Evolutionary conservation across 2,329 filamentous ascomycete species (phyloP).

Genomic region (Botrytis deweyae): DNA sequence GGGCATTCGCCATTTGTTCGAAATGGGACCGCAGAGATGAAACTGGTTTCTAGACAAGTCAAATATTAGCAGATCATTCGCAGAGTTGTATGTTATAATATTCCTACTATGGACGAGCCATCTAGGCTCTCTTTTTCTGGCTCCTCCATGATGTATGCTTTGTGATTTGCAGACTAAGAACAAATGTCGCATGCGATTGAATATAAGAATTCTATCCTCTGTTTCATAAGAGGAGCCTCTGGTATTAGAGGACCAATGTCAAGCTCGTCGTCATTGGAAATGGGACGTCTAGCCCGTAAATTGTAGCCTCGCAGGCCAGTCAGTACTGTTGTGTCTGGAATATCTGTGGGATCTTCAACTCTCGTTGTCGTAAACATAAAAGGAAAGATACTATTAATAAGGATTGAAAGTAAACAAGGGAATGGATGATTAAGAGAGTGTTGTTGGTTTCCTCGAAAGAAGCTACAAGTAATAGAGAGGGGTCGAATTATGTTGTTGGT

Average conservation of each 20-base stretch:
- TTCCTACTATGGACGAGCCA: constrained; percentile 70
- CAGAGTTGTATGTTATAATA: not conserved
- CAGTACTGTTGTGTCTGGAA: constrained; percentile 8
- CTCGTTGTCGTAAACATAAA: constrained; percentile 9
- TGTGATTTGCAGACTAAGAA: not conserved
- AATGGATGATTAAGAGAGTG: constrained; percentile 19
- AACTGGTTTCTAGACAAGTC: constrained; percentile 65
- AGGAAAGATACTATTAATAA: constrained; percentile 9
- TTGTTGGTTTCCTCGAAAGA: not conserved
- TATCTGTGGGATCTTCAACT: not conserved
- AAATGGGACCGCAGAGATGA: constrained; percentile 80
- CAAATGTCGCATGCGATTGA: constrained; percentile 12
- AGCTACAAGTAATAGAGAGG: constrained; percentile 10
- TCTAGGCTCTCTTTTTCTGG: constrained; percentile 61
- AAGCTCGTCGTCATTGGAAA: constrained; percentile 23
- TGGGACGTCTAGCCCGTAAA: constrained; percentile 15
- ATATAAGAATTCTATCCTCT: not conserved
- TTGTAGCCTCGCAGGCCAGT: constrained; percentile 14
- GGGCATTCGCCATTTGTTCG: constrained; percentile 66
- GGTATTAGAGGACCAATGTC: constrained; percentile 18
- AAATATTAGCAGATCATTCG: constrained; percentile 23
- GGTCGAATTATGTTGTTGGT: constrained; percentile 23
- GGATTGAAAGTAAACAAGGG: constrained; percentile 2
- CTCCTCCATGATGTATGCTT: constrained; percentile 44
- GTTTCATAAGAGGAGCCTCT: constrained; percentile 18